These are phyloP conservation scores for Saccharomycopsis hybrid DNA, from an alignment of 1,139 yeast species.

Conservation along the genomic window DNA sequence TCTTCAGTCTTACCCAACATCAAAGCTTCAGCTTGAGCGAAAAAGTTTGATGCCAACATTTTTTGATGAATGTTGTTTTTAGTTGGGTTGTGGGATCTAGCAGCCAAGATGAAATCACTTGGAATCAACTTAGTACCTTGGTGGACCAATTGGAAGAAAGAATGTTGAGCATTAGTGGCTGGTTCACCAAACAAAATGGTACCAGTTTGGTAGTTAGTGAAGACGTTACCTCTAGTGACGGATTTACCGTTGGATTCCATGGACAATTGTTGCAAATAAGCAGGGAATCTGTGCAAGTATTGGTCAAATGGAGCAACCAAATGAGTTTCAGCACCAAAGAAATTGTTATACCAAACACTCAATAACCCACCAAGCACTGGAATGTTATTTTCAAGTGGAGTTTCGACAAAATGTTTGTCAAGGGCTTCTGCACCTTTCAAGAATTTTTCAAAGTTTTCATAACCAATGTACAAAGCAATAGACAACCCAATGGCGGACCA, in stretches of 20 bases:
- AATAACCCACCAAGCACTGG: slow-evolving; percentile 90
- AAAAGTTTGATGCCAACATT: slow-evolving; percentile 97
- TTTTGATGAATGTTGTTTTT: slow-evolving; percentile 90
- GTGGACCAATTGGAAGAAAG: slow-evolving; percentile 98
- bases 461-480: slow-evolving; percentile 91
- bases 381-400: slow-evolving; percentile 87
- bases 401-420: slow-evolving; percentile 77
- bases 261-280: slow-evolving; percentile 94
- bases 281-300: slow-evolving; percentile 98
- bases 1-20: slow-evolving; percentile 91
- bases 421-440: slow-evolving; percentile 97
- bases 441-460: slow-evolving; percentile 83
- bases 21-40: slow-evolving; percentile 97
- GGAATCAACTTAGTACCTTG: slow-evolving; percentile 98
- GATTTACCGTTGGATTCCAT: slow-evolving; percentile 99
- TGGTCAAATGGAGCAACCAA: slow-evolving; percentile 98
- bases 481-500: slow-evolving; percentile 99
- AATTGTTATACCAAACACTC: slow-evolving; percentile 97
- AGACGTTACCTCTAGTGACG: slow-evolving; percentile 84
- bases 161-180: slow-evolving; percentile 97
- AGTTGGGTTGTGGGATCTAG: slow-evolving; percentile 96
- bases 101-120: slow-evolving; percentile 93
- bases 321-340: slow-evolving; percentile 96
- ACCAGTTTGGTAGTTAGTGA: slow-evolving; percentile 93
- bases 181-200: slow-evolving; percentile 97